Base-by-base conservation (phyloP, 352 stramenopile genomes). In the Globisporangium radiosum region DNA sequence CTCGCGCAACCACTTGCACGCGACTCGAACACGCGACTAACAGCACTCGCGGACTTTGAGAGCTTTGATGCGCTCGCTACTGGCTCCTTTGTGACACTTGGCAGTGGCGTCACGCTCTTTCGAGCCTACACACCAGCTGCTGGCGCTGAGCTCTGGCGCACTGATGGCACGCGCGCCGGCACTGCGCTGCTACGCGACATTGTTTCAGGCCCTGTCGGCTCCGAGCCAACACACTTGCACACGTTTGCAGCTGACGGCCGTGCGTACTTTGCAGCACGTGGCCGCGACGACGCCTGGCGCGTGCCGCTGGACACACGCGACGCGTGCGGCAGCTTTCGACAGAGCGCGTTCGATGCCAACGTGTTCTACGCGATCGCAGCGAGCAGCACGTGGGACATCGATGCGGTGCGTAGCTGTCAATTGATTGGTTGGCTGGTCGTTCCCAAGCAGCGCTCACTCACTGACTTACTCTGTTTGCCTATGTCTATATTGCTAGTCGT, bases 241-340 rank as follows among this genome's bases (percentile, higher is more conserved):
- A 44, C 52, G 0, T 87, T 83, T n/a, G 90, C 88, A 9, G 62
- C 59, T 9, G 76, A 87, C 37, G 75, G 67, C 17, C 69, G 68
- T 33, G 66, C 95, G 4, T 97, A 96, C 56, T 97, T 97, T 64
- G 60, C 72, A 15, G 87, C 88, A 7, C 68, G 78, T 33, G 90
- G 85, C 0, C 64, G 81, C 2, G 78, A 97, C 56, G 55, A 75
- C 25, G 81, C 78, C 7, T 96, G 87, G 88, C 62, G 64, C 33
- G 7, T 88, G 7, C 56, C 59, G 0, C 13, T 54, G 1, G 65
- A 75, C 7, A 54, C 71, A n/a, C 63, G 60, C 4, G 90, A 97
- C 55, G 15, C 54, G 2, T 97, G 90, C 58, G 69, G 72, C 39
- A 76, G 87, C 43, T 87, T 90, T 56, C 85, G 78, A n/a, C 66